phyloP scores from a whole-genome alignment of 1,139 yeast genomes.

The Kodamaea derodonti region DNA sequence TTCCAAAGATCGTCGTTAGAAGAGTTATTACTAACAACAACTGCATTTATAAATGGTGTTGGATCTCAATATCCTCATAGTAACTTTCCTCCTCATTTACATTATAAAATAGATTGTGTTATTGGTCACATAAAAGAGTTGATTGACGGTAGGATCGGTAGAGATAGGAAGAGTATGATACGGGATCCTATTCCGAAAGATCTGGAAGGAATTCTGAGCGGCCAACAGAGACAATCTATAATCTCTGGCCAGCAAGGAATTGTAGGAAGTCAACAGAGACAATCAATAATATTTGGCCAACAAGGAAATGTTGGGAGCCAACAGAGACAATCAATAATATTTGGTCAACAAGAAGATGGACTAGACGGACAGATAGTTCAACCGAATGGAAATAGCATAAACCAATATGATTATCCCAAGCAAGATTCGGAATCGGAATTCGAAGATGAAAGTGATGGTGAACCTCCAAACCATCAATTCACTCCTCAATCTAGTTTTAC shows the following conservation, averaged over 20 bases:
- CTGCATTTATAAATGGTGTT: conserved; percentile 10
- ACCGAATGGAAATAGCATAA: not conserved
- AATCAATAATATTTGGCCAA: too few relatives aligned
- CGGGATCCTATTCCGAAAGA: too few relatives aligned
- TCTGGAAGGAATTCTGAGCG: too few relatives aligned
- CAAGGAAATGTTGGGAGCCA: not conserved
- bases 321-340: not conserved
- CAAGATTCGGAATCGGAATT: conserved; percentile 17
- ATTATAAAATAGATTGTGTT: conserved; percentile 8
- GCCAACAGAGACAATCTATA: not conserved
- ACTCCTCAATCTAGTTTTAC: conserved; percentile 3
- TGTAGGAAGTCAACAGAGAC: not conserved
- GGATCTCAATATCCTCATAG: conserved; percentile 9
- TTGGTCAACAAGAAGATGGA: not conserved
- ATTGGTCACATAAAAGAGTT: conserved; percentile 4
- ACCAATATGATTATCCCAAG: not conserved
- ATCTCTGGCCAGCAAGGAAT: not conserved
- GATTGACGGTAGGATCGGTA: not conserved
- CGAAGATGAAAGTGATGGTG: conserved; percentile 15
- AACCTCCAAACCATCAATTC: not conserved
- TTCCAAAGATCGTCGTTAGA: conserved; percentile 10
- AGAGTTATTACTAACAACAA: conserved; percentile 10
- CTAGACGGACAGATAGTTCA: too few relatives aligned
- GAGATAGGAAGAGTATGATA: not conserved
- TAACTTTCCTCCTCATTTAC: conserved; percentile 7